Conservation (phyloP, 176 grass and related monocot genomes). For the Hsuehochloa calcarea region DNA sequence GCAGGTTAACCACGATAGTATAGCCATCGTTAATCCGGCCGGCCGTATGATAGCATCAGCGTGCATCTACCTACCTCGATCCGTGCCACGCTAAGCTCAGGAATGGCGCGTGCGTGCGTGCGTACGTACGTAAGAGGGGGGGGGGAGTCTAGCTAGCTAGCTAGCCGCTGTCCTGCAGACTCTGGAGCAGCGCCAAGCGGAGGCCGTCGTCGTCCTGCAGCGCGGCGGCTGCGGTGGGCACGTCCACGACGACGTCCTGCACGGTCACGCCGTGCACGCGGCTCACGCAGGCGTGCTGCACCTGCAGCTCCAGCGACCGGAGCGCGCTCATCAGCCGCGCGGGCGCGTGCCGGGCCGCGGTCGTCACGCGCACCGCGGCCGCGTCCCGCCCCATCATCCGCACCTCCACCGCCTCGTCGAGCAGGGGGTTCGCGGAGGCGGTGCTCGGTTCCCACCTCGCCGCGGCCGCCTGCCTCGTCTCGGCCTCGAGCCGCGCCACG, state of each 20-base stretch:
- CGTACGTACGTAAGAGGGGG: background rate
- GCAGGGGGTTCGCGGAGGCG: background rate
- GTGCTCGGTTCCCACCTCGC: constrained; percentile 18
- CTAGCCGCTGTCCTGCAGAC: constrained; percentile 30
- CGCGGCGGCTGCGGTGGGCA: constrained; percentile 31
- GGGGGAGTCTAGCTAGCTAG: background rate
- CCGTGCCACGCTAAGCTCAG: background rate
- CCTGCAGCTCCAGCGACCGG: constrained; percentile 42
- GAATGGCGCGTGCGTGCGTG: background rate
- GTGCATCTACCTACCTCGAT: background rate
- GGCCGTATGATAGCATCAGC: background rate
- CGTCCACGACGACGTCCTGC: constrained; percentile 59
- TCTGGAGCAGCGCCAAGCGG: constrained; percentile 41
- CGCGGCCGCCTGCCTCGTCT: constrained; percentile 25
- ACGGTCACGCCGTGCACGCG: constrained; percentile 53
- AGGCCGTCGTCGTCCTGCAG: constrained; percentile 39
- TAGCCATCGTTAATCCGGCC: background rate
- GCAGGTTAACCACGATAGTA: background rate
- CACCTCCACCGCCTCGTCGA: constrained; percentile 33
- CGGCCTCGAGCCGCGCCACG: constrained; percentile 41
- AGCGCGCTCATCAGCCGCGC: constrained; percentile 64
- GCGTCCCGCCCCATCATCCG: constrained; percentile 35
- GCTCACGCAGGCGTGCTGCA: constrained; percentile 56
- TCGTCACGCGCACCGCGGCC: constrained; percentile 36
- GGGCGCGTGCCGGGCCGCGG: constrained; percentile 34